Conservation (phyloP, 345 rosid species). For the Citrus reticulata region DNA sequence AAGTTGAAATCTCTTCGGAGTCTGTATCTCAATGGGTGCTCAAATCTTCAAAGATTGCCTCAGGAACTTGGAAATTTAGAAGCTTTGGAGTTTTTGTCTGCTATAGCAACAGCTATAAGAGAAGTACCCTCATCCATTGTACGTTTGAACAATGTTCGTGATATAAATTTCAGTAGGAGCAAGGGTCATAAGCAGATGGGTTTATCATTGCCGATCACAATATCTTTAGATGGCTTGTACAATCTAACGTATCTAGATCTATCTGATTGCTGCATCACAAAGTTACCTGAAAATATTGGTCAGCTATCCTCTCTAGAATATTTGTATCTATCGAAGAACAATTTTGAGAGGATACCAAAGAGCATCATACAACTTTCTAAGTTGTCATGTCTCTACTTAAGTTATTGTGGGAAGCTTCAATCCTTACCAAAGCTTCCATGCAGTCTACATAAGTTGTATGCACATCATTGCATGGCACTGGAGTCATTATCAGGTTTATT, state of each 20-base stretch:
- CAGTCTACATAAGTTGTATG: no score
- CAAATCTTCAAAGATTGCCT: not conserved
- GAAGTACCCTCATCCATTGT: not conserved
- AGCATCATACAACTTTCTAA: conserved; percentile 19
- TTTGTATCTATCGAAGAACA: no score
- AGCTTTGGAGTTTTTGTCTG: not conserved
- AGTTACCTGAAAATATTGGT: not conserved
- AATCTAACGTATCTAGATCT: conserved; percentile 23
- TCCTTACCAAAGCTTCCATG: conserved; percentile 15
- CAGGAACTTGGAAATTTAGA: not conserved
- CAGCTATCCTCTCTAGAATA: no score
- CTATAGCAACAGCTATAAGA: not conserved
- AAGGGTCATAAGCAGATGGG: not conserved
- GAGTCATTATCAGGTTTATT: conserved; percentile 11
- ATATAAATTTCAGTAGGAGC: not conserved
- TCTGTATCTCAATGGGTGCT: not conserved
- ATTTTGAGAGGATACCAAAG: no score
- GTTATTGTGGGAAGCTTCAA: conserved; percentile 27
- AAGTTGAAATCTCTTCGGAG: not conserved
- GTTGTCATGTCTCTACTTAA: conserved; percentile 11
- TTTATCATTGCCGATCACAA: conserved; percentile 7
- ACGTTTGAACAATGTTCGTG: not conserved
- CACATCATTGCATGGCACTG: no score
- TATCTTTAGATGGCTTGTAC: conserved; percentile 20
- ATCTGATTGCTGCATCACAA: conserved; percentile 22